Conservation (phyloP, 2,329 filamentous ascomycete genomes). For the Escovopsis sp. region DNA sequence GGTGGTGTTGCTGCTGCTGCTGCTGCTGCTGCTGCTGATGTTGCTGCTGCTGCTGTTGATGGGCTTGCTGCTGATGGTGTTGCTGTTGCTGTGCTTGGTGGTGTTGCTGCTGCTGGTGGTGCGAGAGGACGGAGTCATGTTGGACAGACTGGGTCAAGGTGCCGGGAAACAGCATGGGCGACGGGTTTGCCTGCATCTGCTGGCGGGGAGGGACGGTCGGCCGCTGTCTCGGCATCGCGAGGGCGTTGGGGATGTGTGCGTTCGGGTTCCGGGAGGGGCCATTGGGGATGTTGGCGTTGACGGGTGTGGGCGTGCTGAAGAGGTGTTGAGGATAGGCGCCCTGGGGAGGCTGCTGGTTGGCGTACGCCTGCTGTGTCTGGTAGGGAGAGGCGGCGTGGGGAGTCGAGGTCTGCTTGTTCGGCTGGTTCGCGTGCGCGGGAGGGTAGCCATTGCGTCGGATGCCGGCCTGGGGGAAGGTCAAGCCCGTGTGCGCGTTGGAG, state of each 20-base stretch:
- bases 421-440: constrained; percentile 32
- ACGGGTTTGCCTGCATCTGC: constrained; percentile 26
- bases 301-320: constrained; percentile 31
- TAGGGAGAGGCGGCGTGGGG: constrained; percentile 40
- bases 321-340: constrained; percentile 36
- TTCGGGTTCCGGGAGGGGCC: constrained; percentile 29
- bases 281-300: constrained; percentile 32
- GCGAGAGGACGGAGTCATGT: constrained; percentile 27
- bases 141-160: constrained; percentile 26
- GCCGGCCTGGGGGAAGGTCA: constrained; percentile 35
- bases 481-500: constrained; percentile 36
- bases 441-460: constrained; percentile 32
- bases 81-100: constrained; percentile 12
- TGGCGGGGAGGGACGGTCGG: constrained; percentile 26
- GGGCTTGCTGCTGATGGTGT: constrained; percentile 19
- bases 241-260: constrained; percentile 31
- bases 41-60: constrained; percentile 17
- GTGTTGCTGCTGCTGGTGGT: constrained; percentile 24
- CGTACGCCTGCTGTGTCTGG: constrained; percentile 35
- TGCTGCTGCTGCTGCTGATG: constrained; percentile 16
- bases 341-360: constrained; percentile 34
- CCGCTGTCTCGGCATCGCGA: constrained; percentile 29
- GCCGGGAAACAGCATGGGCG: constrained; percentile 22
- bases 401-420: constrained; percentile 39
- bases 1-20: constrained; percentile 12